Base-by-base conservation (phyloP, 2,329 filamentous ascomycete species). In the Aspergillus sclerotialis region DNA sequence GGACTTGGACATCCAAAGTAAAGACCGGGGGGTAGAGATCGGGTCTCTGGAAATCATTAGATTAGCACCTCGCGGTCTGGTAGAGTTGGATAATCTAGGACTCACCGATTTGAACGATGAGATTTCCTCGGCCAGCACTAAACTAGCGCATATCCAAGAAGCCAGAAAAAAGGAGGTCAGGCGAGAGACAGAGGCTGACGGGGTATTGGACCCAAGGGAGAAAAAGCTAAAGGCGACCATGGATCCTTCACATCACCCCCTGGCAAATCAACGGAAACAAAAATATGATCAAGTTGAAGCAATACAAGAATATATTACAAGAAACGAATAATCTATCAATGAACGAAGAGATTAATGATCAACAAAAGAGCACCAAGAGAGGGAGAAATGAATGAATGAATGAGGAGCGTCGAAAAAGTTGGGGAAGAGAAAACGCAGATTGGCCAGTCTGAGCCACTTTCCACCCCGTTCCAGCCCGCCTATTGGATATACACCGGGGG, bases 1-100 rank as follows among this genome's bases (percentile, higher is more conserved):
- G 42, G 9, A 49, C 36, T 25, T 49, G 48, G 11, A 41, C 38
- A 32, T 56, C 56, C 25, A 61, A 39, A 8, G 53, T 54, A 19
- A 65, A 45, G 9, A 54, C 44, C 0, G 60, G 61, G 6, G 63
- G 52, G 14, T 49, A 55, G 8, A 65, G 54, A 39, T 65, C 63
- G 8, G 63, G 63, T 42, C 63, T 50, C 59, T 65, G 38, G 10
- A 37, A 11, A 12, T 11, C 10, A n/a, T 16, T 17, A 25, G 13
- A 15, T 33, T 24, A 26, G 31, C 21, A 32, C 14, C 8, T 7
- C 30, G 18, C 19, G 10, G 19, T 23, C 19, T 24, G 15, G 23
- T 7, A 15, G 13, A 14, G 23, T 15, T 24, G 18, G 14, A 23
- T 9, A 15, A 10, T 12, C 25, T 4, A 13, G 3, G 9, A 49